Base-by-base conservation (phyloP, 495 filamentous ascomycete species). In the Xylaria scruposa region DNA sequence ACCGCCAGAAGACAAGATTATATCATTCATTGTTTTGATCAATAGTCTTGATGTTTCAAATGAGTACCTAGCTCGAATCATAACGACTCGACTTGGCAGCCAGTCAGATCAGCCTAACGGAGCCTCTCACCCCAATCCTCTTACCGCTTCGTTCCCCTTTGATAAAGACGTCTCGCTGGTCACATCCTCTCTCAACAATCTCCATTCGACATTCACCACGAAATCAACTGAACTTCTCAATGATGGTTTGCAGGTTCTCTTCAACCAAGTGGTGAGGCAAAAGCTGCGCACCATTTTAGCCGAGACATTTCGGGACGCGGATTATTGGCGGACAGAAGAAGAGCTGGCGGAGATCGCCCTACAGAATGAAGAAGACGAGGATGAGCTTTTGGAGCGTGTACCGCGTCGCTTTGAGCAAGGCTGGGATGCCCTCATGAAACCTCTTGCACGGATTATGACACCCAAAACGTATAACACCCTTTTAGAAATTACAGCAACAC, bases 41-140 rank as follows among this genome's bases (percentile, higher is more conserved):
- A 99, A 99, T 84, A 97, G 95, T 78, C 89, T 99, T 31, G 96
- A 98, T 79, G 85, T 97, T 29, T 90, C 93, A 17, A 91, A 91
- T 70, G 94, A 97, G 76, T 99, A 99, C 81, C 86, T 94, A 66
- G 88, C 89, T 46, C 94, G 95, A 58, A 97, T 99, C 74, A 89
- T 98, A 64, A 83, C 89, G 54, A 85, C 88, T 53, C 88, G 91
- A 63, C 78, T 93, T 13, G 78, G 78, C n/a, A 75, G 86, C 84
- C 69, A 78, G 53, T 42, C 84, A 79, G 73, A 82, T 76, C 66
- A 73, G 74, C 58, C 74, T 66, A 74, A 68, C 26, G 75, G 76
- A 51, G 42, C 74, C 26, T 19, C 70, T 26, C 74, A 72, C 8
- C 71, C 79, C 19, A 78, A 76, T 38, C 75, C 81, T 1, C 83